Base-by-base conservation (phyloP, 352 stramenopile genomes). In the Globisporangium ultimum region DNA sequence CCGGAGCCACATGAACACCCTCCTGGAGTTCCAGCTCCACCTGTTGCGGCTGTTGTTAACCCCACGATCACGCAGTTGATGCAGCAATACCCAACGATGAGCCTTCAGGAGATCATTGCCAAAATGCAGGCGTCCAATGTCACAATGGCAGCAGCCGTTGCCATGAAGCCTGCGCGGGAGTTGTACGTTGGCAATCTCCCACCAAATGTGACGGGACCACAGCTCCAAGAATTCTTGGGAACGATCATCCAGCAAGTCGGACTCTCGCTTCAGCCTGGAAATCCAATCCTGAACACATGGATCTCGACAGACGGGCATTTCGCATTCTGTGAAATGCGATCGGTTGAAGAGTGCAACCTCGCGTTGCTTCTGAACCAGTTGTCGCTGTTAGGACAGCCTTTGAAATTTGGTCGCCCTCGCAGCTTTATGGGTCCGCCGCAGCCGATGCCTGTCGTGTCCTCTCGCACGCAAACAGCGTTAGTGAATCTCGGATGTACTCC, bases 201-300 rank as follows among this genome's bases (percentile, higher is more conserved):
- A n/a, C 67, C 84, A 0, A 94, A 87, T 28, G 74, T 95, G 20
- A 93, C 84, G 11, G 87, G 82, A 0, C 79, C 84, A 11, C 84
- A 95, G 60, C 71, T 95, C 2, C 87, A 95, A 52, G 84, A 95
- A 49, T 95, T 92, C 52, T 51, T 95, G 14, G 84, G 83, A 20
- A 94, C 87, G 18, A 95, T 95, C 58, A 92, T 95, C 52, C 84
- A 92, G 53, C 84, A 95, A 55, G 84, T 95, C 36, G 87, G 87
- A 3, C 71, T 95, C 38, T 86, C 69, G 4, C 74, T 78, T 14
- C 80, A 93, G 43, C 79, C 82, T 17, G 87, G 87, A 1, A 93
- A 91, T 47, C 84, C 87, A 8, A 95, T 95, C 57, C 46, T 92
- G 43, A 89, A 82, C 58, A 92, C 84, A 57, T 95, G 87, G 87